Evolutionary conservation across 768 basidiomycete species (phyloP).

Genomic region (Leucogyrophana mollusca): DNA sequence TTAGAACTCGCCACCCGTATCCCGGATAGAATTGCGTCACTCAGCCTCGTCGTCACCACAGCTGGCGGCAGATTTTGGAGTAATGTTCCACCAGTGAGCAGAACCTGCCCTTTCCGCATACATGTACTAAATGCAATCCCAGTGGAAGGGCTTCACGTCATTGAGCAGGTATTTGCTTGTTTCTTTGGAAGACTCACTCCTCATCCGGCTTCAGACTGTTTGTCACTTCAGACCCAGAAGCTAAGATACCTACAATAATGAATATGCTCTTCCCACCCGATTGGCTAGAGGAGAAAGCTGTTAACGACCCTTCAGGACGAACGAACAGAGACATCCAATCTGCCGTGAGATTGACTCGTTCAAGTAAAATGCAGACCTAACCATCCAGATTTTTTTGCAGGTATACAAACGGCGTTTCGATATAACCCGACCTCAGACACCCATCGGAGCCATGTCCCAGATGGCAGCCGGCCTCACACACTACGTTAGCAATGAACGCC

Average conservation of each 20-base stretch:
- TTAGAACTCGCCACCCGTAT: constrained; percentile 69
- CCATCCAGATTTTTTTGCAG: constrained; percentile 30
- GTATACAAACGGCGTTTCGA: constrained; percentile 41
- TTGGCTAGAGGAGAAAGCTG: constrained; percentile 61
- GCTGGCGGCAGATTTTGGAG: constrained; percentile 56
- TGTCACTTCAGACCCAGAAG: constrained; percentile 36
- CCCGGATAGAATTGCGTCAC: constrained; percentile 63
- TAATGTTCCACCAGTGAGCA: constrained; percentile 64
- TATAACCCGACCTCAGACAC: constrained; percentile 55
- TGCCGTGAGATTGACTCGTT: constrained; percentile 38
- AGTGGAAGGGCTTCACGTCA: constrained; percentile 40
- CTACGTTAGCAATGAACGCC: constrained; percentile 46
- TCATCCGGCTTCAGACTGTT: constrained; percentile 34
- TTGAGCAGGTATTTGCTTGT: constrained; percentile 31
- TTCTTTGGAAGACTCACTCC: constrained; percentile 5
- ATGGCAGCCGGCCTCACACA: constrained; percentile 70
- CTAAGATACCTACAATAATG: constrained; percentile 49
- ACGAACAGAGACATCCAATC: constrained; percentile 64
- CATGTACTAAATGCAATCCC: background rate
- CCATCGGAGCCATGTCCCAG: constrained; percentile 68
- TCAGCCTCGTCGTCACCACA: constrained; percentile 68
- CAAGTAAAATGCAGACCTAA: background rate
- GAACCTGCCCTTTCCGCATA: background rate
- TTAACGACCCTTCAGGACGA: constrained; percentile 51
- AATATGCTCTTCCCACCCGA: constrained; percentile 56